Evolutionary conservation across 208 protist species (phyloP), one percentile per base, ranked within the genome.

Genomic region (Phytomonas sp.): DNA sequence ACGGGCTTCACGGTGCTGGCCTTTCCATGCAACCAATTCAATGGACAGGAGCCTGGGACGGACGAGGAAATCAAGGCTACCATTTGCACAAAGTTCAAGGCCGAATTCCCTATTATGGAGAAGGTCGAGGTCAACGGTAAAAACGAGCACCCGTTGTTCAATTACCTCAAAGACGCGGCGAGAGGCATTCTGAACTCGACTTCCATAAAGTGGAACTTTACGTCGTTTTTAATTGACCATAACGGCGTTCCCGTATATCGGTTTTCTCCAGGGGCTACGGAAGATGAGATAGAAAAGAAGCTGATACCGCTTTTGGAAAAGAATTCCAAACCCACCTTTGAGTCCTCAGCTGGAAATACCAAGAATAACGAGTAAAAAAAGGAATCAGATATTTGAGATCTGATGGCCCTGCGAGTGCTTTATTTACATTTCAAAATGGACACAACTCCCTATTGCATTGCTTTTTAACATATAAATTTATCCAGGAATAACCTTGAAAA

Each of bases 201-300:
- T 16, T 40, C 80, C 1, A 87, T 98, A 65, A 97, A 95, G 80
- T 97, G 95, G 94, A 98, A 98, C 78, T 98, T 97, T 80, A 96
- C 93, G 4, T 95, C 91, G 19, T 98, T 98, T 70, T 77, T 97
- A 37, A 77, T 91, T 63, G 80, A 94, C 69, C 67, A 74, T 33
- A 77, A 93, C 62, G 91, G 91, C 29, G 66, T 82, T 19, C 76
- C 85, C 23, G 81, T 92, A 66, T 45, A 69, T 30, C 87, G 91
- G 62, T 95, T 90, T 73, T 83, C 88, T 0, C 88, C 88, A 31
- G 88, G 88, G 23, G 74, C 84, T 8, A 79, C 56, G 16, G 60
- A 67, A 14, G 60, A 73, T 0, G 77, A 86, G 52, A 90, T 93
- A 65, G 88, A 88, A 69, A 81, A 87, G 77, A 72, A 85, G 59